Conservation (phyloP, 306 rosid species). For the Corylus americana region DNA sequence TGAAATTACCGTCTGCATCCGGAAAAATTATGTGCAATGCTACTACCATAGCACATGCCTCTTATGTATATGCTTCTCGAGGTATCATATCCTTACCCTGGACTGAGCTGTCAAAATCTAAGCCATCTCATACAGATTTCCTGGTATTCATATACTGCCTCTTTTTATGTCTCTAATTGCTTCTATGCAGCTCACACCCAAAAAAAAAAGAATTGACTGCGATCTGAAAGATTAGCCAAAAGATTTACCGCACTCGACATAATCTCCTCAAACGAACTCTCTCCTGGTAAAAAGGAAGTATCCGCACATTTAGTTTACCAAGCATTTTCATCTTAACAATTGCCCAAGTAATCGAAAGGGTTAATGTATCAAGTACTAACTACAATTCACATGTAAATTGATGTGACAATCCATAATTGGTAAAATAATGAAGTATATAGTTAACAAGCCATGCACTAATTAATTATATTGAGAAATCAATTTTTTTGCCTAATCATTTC, state of each 20-base stretch:
- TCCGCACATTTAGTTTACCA: not conserved
- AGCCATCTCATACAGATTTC: not conserved
- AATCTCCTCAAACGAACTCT: constrained; percentile 80
- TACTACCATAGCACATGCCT: not conserved
- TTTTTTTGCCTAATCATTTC: too few species aligned
- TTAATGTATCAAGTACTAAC: too few species aligned
- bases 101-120: not conserved
- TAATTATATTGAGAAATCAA: too few species aligned
- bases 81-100: not conserved
- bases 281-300: constrained; percentile 49
- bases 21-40: not conserved
- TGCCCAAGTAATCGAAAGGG: not conserved
- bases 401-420: too few species aligned
- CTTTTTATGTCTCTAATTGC: not conserved
- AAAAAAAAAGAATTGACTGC: not conserved
- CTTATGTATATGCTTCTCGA: not conserved
- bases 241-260: constrained; percentile 51
- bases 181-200: not conserved
- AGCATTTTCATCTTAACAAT: not conserved
- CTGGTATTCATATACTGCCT: not conserved
- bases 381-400: too few species aligned
- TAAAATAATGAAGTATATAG: too few species aligned
- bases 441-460: too few species aligned
- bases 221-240: constrained; percentile 17
- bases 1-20: not conserved